These are phyloP conservation scores for Zymoseptoria passerinii DNA, from an alignment of 2,329 filamentous ascomycete species.

Conservation along the genomic window DNA sequence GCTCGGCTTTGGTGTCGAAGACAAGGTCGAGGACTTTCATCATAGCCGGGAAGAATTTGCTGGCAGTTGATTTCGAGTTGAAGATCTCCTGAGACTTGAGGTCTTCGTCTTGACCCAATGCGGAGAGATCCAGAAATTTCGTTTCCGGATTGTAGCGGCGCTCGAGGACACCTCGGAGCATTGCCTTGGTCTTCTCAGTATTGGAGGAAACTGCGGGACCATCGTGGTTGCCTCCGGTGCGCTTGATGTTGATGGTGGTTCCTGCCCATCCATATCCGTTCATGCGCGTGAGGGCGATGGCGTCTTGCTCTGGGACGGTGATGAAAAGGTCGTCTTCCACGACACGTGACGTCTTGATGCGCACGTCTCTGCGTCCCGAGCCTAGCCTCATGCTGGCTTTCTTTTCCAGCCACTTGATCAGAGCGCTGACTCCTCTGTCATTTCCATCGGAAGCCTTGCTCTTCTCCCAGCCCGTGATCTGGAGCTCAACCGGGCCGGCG, in stretches of 20 bases:
- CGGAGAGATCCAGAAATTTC: constrained; percentile 78
- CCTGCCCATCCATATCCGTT: constrained; percentile 36
- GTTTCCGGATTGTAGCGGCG: constrained; percentile 61
- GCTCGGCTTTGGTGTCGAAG: constrained; percentile 64
- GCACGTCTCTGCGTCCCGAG: constrained; percentile 25
- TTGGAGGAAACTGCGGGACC: constrained; percentile 23
- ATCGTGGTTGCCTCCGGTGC: constrained; percentile 16
- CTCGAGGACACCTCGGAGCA: constrained; percentile 62
- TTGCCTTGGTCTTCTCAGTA: constrained; percentile 50
- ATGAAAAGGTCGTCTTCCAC: constrained; percentile 33
- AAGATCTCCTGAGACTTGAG: constrained; percentile 71
- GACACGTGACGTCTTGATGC: constrained; percentile 32
- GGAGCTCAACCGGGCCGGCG: constrained; percentile 28
- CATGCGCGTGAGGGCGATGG: constrained; percentile 30
- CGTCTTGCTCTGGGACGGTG: constrained; percentile 31
- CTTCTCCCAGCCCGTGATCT: constrained; percentile 35
- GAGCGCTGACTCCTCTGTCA: constrained; percentile 30
- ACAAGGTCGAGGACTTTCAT: constrained; percentile 77
- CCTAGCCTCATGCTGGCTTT: constrained; percentile 29
- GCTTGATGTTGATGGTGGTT: constrained; percentile 31
- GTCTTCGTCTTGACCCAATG: constrained; percentile 62
- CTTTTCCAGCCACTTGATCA: constrained; percentile 36
- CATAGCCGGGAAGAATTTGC: constrained; percentile 85
- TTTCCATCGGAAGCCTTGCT: constrained; percentile 29
- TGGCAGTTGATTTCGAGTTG: constrained; percentile 57